Percentiles rank a stretch among this genome's conserved stretches.
Conservation (phyloP, 257 asterid genomes). For the Paulownia fortunei region DNA sequence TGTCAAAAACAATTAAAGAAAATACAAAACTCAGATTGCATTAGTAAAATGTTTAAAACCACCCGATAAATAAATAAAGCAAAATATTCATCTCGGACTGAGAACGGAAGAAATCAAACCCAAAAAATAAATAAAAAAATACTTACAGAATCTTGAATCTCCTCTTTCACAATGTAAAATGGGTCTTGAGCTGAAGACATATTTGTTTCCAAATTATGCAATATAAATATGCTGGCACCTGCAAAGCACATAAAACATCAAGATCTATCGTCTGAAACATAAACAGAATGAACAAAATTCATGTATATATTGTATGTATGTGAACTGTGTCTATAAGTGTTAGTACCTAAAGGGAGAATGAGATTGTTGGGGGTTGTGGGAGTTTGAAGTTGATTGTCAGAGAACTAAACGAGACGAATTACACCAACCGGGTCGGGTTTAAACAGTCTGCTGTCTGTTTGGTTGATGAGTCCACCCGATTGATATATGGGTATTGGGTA, state of each 20-base stretch:
- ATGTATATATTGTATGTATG: not conserved
- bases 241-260: constrained; percentile 9
- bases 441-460: not conserved
- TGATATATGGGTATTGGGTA: too few species aligned
- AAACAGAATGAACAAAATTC: not conserved
- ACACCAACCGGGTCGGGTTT: constrained; percentile 15
- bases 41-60: not conserved
- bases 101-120: not conserved
- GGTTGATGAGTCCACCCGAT: not conserved
- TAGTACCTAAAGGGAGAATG: constrained; percentile 2
- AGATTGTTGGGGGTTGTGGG: constrained; percentile 15
- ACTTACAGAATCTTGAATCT: constrained; percentile 95
- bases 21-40: not conserved
- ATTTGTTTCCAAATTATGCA: constrained; percentile 28
- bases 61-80: not conserved
- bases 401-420: not conserved
- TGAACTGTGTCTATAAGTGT: not conserved
- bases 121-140: not conserved
- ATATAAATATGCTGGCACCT: constrained; percentile 5
- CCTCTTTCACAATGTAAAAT: constrained; percentile 94
- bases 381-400: not conserved
- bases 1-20: not conserved
- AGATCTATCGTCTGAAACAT: constrained; percentile 19
- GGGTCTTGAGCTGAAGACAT: constrained; percentile 99
- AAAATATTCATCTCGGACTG: constrained; percentile 19